These are phyloP conservation scores for Xylariaceae sp. DNA, from an alignment of 2,329 filamentous ascomycete species.

Conservation along the genomic window DNA sequence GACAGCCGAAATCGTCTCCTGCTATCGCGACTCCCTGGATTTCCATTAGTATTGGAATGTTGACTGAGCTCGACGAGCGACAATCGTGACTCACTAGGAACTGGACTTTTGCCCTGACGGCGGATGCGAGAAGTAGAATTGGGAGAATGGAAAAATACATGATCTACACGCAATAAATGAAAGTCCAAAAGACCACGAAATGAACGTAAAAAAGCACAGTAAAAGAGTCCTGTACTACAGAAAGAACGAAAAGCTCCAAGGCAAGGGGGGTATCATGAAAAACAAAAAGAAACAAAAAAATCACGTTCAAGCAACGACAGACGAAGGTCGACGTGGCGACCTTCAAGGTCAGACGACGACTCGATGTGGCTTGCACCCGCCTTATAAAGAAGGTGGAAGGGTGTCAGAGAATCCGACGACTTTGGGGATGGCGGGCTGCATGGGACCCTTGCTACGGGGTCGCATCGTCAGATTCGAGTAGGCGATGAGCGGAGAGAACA, in stretches of 20 bases:
- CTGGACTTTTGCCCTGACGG: slow-evolving; percentile 26
- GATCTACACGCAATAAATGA: slow-evolving; percentile 19
- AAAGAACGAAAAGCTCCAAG: neutral
- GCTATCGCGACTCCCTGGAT: slow-evolving; percentile 41
- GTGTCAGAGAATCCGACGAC: neutral
- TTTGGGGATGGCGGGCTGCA: neutral
- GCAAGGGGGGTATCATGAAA: neutral
- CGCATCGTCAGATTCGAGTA: too few relatives aligned
- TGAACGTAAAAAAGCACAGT: neutral
- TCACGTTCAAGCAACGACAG: neutral
- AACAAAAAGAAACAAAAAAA: neutral
- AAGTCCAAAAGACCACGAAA: neutral
- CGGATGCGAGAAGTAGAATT: slow-evolving; percentile 18
- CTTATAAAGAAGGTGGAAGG: neutral
- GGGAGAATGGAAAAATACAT: slow-evolving; percentile 25
- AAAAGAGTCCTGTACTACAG: neutral
- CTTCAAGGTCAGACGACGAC: neutral
- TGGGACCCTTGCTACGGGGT: neutral
- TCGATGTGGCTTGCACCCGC: neutral
- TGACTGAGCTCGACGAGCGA: neutral
- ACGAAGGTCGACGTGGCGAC: neutral
- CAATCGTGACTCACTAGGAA: slow-evolving; percentile 23
- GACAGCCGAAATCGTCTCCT: slow-evolving; percentile 46
- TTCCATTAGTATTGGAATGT: too few relatives aligned
- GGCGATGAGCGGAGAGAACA: neutral